phyloP scores from a whole-genome alignment of 2,329 filamentous ascomycete genomes.

The Fusarium irregulare region DNA sequence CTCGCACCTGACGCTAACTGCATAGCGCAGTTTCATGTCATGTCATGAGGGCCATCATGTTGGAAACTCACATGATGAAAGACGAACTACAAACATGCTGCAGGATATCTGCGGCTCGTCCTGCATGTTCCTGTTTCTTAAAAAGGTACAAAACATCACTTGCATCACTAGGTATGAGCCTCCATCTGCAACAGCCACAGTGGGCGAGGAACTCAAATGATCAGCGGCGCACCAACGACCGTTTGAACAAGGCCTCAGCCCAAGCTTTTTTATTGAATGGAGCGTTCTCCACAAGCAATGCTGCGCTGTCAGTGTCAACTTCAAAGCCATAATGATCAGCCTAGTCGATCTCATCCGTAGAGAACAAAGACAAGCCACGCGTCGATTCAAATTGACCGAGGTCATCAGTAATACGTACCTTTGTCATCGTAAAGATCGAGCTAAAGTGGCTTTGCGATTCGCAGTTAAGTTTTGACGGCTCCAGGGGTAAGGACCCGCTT shows the following conservation, averaged over 20 bases:
- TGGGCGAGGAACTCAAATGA: conserved; percentile 16
- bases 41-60: neutral
- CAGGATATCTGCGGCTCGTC: neutral
- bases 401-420: neutral
- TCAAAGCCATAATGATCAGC: conserved; percentile 3
- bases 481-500: conserved; percentile 31
- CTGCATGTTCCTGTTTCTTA: neutral
- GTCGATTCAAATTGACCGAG: conserved; percentile 1
- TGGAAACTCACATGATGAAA: neutral
- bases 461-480: conserved; percentile 19
- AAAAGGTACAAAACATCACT: neutral
- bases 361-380: conserved; percentile 28
- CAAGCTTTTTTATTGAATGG: conserved; percentile 25
- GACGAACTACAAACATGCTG: neutral
- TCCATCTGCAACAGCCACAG: conserved; percentile 4
- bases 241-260: conserved; percentile 24
- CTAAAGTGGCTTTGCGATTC: neutral
- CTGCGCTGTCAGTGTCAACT: conserved; percentile 23
- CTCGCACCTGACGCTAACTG: conserved; percentile 7
- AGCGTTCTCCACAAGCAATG: conserved; percentile 29
- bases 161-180: neutral
- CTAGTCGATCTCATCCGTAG: conserved; percentile 2
- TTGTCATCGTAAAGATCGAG: neutral
- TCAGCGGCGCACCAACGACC: conserved; percentile 30
- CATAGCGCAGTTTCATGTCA: conserved; percentile 2